A percentile compares a stretch with the other conserved stretches of the same genome.
Conservation (phyloP, 257 asterid species). For the Nemophila menziesii region DNA sequence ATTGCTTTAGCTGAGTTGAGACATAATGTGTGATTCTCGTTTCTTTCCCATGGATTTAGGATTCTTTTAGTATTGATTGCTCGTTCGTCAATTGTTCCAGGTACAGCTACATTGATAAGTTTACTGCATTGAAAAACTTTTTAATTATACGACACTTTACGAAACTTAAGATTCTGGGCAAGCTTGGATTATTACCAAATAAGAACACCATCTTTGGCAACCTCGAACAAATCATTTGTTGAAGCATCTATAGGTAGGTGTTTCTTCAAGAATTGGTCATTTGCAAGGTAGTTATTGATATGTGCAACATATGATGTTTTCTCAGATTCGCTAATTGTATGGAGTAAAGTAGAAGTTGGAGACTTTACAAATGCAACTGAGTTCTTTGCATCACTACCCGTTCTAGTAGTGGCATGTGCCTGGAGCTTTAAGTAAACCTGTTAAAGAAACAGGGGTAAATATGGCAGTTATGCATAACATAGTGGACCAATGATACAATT, state of each 20-base stretch:
- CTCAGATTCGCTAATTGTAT: constrained; percentile 90
- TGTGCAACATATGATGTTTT: constrained; percentile 92
- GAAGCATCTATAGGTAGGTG: constrained; percentile 73
- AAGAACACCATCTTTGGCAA: constrained; percentile 96
- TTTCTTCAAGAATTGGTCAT: constrained; percentile 67
- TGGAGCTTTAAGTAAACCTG: constrained; percentile 85
- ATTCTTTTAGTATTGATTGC: constrained; percentile 81
- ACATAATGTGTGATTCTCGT: constrained; percentile 94
- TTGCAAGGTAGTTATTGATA: constrained; percentile 82
- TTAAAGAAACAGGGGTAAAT: constrained; percentile 18
- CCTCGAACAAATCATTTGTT: constrained; percentile 86
- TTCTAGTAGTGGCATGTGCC: constrained; percentile 60
- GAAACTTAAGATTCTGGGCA: neutral
- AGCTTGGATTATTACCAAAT: constrained; percentile 45
- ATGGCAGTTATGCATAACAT: constrained; percentile 1
- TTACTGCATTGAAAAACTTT: constrained; percentile 43
- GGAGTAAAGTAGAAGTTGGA: constrained; percentile 92
- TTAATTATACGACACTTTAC: neutral
- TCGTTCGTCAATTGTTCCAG: constrained; percentile 96
- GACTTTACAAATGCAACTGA: constrained; percentile 89
- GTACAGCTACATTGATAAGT: constrained; percentile 93
- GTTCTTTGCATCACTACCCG: constrained; percentile 69
- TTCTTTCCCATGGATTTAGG: constrained; percentile 98
- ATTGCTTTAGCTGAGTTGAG: constrained; percentile 98
- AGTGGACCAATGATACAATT: neutral